Evolutionary conservation across 345 rosid species (phyloP), one percentile per base, ranked within the genome.

Genomic region (Eucalyptus sp.): DNA sequence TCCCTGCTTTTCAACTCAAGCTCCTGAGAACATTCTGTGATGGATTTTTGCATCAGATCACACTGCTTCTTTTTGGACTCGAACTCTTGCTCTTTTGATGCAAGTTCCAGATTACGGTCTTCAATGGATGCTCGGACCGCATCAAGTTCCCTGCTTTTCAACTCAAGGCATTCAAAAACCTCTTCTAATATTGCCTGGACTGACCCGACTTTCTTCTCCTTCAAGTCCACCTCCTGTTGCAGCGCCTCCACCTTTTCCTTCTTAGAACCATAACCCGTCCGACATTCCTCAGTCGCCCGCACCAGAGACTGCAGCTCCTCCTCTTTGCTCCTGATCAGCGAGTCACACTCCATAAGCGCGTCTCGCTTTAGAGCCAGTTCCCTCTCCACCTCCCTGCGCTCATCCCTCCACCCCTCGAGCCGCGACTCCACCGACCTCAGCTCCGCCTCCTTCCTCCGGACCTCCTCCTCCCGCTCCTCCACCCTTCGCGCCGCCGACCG

Each of bases 21-120:
- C 44, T 92, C 90, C 9, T 62, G 83, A 86, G 89, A 86, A 58
- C 86, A 86, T 46, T 66, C 87, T 44, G 62, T 2, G 24, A 90
- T n/a, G 80, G 90, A 88, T 52, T 49, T 81, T 20, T 83, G 62
- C 51, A 92, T 88, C 46, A 50, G 90, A 37, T 85, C 90, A 89
- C 88, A 13, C 41, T 89, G 90, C 88, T 91, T 88, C 89, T 87
- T 90, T 88, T 90, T 87, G 22, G 46, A 50, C 41, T 50, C 86
- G 8, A 88, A 62, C 68, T 62, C 68, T 27, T 62, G 31, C 33
- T 62, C 8, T 60, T 71, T 84, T 24, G 7, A 33, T 88, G 51
- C 89, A 88, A 50, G 49, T 37, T 88, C 89, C 48, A 25, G 86
- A n/a, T 46, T 50, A n/a, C 0, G 85, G 25, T 43, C 48, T 56